These are phyloP conservation scores for Prosopis cineraria DNA, from an alignment of 306 rosid species.

Conservation along the genomic window DNA sequence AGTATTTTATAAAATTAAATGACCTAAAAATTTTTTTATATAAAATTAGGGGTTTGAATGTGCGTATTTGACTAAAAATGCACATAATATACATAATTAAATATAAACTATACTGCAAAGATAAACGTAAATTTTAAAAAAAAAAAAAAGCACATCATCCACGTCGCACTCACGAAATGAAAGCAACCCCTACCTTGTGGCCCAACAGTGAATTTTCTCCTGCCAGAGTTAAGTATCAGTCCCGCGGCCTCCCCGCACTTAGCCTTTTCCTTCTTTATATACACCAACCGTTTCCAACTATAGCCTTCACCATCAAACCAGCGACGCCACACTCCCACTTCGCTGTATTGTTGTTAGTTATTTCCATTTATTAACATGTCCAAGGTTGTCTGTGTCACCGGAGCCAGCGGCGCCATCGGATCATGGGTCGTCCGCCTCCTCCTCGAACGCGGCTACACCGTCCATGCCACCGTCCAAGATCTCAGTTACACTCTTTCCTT, in stretches of 20 bases:
- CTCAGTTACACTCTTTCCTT: slow-evolving; percentile 43
- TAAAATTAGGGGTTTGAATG: too few species aligned
- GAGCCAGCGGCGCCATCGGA: slow-evolving; percentile 90
- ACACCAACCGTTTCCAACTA: neutral
- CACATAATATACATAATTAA: too few species aligned
- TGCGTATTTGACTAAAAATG: too few species aligned
- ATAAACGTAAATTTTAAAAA: too few species aligned
- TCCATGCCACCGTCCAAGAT: slow-evolving; percentile 80
- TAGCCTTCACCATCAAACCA: neutral
- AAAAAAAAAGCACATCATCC: too few species aligned
- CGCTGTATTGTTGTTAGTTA: neutral
- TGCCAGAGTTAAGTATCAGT: neutral
- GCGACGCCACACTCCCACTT: neutral
- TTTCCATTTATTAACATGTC: neutral
- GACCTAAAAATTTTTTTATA: too few species aligned
- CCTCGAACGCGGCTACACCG: slow-evolving; percentile 79
- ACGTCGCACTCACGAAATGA: too few species aligned
- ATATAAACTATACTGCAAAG: too few species aligned
- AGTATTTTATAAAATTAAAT: too few species aligned
- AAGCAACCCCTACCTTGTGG: too few species aligned
- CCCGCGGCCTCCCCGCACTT: neutral
- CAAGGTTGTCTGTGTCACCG: slow-evolving; percentile 81
- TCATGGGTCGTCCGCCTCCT: slow-evolving; percentile 85
- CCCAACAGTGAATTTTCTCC: neutral
- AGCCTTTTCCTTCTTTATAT: neutral